Conservation (phyloP, 768 basidiomycete species). For the Dendrothele bispora region DNA sequence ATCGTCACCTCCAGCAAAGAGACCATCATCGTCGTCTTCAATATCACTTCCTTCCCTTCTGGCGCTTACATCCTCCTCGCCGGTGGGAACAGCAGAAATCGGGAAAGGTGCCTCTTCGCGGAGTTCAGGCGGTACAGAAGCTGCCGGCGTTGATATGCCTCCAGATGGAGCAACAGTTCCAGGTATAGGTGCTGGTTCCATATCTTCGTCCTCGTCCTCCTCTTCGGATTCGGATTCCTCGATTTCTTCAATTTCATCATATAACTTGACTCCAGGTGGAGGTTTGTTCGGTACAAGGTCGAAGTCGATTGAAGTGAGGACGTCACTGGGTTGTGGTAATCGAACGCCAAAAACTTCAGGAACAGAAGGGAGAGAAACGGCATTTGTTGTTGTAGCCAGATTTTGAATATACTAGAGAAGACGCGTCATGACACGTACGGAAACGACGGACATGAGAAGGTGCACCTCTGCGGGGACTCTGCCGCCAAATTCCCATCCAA, state of each 20-base stretch:
- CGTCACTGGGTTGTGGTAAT: conserved; percentile 67
- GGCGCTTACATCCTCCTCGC: conserved; percentile 56
- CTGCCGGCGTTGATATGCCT: conserved; percentile 21
- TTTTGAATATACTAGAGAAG: conserved; percentile 67
- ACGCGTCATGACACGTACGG: neutral
- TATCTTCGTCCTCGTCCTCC: conserved; percentile 63
- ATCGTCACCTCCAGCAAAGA: conserved; percentile 76
- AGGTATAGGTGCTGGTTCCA: conserved; percentile 65
- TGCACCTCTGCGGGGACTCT: conserved; percentile 85
- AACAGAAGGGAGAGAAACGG: conserved; percentile 77
- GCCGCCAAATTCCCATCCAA: conserved; percentile 92
- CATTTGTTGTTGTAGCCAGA: conserved; percentile 81
- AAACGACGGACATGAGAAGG: conserved; percentile 9
- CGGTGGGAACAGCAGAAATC: conserved; percentile 60
- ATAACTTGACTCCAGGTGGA: conserved; percentile 72
- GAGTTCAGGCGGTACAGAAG: conserved; percentile 13
- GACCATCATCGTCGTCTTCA: conserved; percentile 72
- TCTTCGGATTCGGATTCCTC: conserved; percentile 74
- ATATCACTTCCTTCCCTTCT: conserved; percentile 69
- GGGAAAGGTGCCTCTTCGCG: conserved; percentile 52
- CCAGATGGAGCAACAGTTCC: conserved; percentile 20
- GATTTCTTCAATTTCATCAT: conserved; percentile 82
- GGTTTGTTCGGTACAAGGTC: conserved; percentile 85
- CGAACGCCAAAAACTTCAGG: conserved; percentile 88
- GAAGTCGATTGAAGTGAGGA: conserved; percentile 81